These are phyloP conservation scores for Colletotrichum lini DNA, from an alignment of 2,329 filamentous ascomycete genomes.

Conservation along the genomic window DNA sequence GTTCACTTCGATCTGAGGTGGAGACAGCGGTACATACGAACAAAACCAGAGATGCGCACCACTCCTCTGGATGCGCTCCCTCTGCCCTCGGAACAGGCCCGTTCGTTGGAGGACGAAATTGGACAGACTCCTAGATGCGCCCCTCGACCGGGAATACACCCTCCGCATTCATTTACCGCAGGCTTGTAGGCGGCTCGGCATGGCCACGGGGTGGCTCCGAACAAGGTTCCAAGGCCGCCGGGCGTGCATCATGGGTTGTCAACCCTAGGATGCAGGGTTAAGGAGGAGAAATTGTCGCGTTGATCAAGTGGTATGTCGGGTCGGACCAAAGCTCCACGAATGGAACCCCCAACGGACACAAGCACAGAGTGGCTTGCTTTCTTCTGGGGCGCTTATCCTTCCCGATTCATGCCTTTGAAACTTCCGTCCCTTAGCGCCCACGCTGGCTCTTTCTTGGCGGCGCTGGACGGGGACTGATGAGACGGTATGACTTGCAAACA, in stretches of 20 bases:
- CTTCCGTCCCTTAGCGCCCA: conserved; percentile 32
- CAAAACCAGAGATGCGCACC: conserved; percentile 29
- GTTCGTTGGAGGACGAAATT: conserved; percentile 41
- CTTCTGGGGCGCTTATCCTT: conserved; percentile 9
- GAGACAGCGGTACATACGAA: neutral
- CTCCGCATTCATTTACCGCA: conserved; percentile 34
- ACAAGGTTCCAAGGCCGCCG: neutral
- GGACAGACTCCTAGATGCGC: conserved; percentile 15
- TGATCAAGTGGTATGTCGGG: conserved; percentile 2
- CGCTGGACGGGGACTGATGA: too few relatives aligned
- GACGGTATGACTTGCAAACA: neutral
- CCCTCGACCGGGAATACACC: conserved; percentile 10
- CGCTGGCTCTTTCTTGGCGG: conserved; percentile 18
- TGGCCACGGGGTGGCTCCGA: neutral
- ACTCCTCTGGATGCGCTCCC: conserved; percentile 22
- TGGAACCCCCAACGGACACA: conserved; percentile 11
- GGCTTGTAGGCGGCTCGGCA: conserved; percentile 26
- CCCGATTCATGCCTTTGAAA: conserved; percentile 38
- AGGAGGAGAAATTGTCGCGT: neutral
- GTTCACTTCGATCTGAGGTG: neutral
- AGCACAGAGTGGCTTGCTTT: conserved; percentile 1
- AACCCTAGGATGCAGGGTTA: too few relatives aligned
- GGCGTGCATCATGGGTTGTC: neutral
- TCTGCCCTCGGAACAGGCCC: neutral
- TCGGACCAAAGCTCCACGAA: conserved; percentile 33